Percentiles rank a stretch among this genome's conserved stretches.
Evolutionary conservation across 1,284 basidiomycete genomes (phyloP).

Genomic region (Inonotus obliquus): DNA sequence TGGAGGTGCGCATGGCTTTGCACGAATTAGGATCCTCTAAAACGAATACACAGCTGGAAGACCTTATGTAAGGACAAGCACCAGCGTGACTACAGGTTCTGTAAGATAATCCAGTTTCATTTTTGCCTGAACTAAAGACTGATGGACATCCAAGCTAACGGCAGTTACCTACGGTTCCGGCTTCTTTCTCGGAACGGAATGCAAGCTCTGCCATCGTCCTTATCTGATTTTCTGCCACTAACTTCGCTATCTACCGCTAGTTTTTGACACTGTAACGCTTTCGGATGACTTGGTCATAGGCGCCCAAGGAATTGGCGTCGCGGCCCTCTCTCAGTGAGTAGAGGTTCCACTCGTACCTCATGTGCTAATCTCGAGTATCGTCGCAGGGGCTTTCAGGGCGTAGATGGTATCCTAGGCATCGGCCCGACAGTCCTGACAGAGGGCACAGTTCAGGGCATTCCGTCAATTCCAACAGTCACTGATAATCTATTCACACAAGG

Average conservation of each 20-base stretch:
- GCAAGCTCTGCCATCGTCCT: not conserved
- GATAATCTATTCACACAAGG: conserved; percentile 23
- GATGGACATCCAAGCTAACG: not conserved
- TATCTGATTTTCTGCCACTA: not conserved
- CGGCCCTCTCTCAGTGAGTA: conserved; percentile 8
- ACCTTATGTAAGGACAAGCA: conserved; percentile 11
- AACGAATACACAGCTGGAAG: conserved; percentile 16
- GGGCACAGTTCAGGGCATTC: conserved; percentile 18
- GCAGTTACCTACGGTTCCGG: conserved; percentile 20
- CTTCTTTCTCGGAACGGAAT: conserved; percentile 19
- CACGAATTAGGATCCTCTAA: not conserved
- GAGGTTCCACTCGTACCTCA: not conserved
- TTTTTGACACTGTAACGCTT: conserved; percentile 20
- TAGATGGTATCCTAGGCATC: conserved; percentile 21
- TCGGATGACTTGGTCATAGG: conserved; percentile 16
- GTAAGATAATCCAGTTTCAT: not conserved
- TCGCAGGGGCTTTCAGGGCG: conserved; percentile 19
- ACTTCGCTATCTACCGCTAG: not conserved
- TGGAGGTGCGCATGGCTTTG: not conserved
- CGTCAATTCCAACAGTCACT: conserved; percentile 24
- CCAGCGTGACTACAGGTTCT: conserved; percentile 14
- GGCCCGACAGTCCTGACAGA: conserved; percentile 25
- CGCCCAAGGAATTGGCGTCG: conserved; percentile 22
- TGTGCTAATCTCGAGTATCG: not conserved
- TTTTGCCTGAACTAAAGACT: not conserved